A percentile compares a stretch with the other conserved stretches of the same genome.
Conservation (phyloP, 148 eudicot species). For the Rhododendron griersonianum region DNA sequence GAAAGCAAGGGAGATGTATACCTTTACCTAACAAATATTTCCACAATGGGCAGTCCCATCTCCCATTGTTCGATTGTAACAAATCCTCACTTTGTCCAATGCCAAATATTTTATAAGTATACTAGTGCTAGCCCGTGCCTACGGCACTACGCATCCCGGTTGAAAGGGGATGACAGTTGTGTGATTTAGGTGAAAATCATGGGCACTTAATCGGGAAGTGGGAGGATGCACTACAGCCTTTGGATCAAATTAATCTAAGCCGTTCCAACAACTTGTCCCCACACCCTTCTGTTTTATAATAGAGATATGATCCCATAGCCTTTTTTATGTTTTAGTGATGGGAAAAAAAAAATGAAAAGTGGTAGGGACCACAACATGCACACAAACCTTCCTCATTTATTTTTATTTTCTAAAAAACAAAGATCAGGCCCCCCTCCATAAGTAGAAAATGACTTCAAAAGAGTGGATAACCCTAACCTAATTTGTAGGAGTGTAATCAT, state of each 20-base stretch:
- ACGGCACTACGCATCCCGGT: too few relatives aligned
- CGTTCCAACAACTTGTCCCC: too few relatives aligned
- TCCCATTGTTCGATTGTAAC: background rate
- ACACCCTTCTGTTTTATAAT: too few relatives aligned
- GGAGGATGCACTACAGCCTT: too few relatives aligned
- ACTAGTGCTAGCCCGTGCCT: too few relatives aligned
- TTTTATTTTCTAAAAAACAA: background rate
- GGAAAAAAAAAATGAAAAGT: background rate
- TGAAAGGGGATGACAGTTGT: too few relatives aligned
- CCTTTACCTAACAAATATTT: constrained; percentile 4
- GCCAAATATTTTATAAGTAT: background rate
- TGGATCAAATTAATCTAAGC: too few relatives aligned
- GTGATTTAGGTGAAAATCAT: too few relatives aligned
- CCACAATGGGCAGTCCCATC: constrained; percentile 2
- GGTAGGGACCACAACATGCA: background rate
- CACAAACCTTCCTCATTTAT: background rate
- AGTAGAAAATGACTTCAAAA: too few relatives aligned
- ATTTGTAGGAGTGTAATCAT: background rate
- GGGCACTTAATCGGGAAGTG: too few relatives aligned
- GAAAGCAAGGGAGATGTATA: background rate
- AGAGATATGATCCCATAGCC: background rate
- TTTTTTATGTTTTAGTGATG: background rate
- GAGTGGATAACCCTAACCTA: background rate
- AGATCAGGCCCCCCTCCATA: background rate
- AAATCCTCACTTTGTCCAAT: background rate